Conservation (phyloP, 495 filamentous ascomycete species). For the Apodospora peruviana region DNA sequence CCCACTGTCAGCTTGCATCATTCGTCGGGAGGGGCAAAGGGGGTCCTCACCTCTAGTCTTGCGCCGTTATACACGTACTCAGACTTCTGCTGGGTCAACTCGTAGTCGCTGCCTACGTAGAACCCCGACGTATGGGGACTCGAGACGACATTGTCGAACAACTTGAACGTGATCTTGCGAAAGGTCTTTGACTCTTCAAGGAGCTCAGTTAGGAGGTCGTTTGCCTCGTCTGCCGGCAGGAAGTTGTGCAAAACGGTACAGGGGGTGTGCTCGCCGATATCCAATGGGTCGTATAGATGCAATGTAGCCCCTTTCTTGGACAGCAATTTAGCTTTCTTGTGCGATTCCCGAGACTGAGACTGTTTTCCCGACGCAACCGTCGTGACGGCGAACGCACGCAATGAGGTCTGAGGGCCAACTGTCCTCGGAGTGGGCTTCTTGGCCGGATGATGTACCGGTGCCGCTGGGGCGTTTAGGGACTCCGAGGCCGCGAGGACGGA, state of each 20-base stretch:
- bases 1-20: not conserved
- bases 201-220: slow-evolving; percentile 67
- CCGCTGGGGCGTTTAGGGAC: slow-evolving; percentile 34
- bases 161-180: slow-evolving; percentile 64
- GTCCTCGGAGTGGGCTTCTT: slow-evolving; percentile 5
- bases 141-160: slow-evolving; percentile 79
- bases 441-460: not conserved
- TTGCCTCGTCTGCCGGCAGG: slow-evolving; percentile 63
- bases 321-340: slow-evolving; percentile 43
- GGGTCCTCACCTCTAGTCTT: slow-evolving; percentile 48
- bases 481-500: slow-evolving; percentile 60
- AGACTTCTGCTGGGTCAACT: slow-evolving; percentile 57
- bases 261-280: slow-evolving; percentile 74
- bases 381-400: slow-evolving; percentile 42
- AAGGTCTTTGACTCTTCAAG: slow-evolving; percentile 73
- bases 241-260: slow-evolving; percentile 93
- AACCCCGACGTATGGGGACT: slow-evolving; percentile 77
- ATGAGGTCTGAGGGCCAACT: slow-evolving; percentile 52
- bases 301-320: slow-evolving; percentile 77
- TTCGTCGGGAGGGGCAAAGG: no score
- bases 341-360: not conserved
- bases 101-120: slow-evolving; percentile 66
- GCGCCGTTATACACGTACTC: slow-evolving; percentile 84
- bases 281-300: slow-evolving; percentile 71
- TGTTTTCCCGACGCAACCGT: slow-evolving; percentile 27